A percentile compares a stretch with the other conserved stretches of the same genome.
These are phyloP conservation scores for Aspergillus pseudotamarii DNA, from an alignment of 2,329 filamentous ascomycete species.

Conservation along the genomic window DNA sequence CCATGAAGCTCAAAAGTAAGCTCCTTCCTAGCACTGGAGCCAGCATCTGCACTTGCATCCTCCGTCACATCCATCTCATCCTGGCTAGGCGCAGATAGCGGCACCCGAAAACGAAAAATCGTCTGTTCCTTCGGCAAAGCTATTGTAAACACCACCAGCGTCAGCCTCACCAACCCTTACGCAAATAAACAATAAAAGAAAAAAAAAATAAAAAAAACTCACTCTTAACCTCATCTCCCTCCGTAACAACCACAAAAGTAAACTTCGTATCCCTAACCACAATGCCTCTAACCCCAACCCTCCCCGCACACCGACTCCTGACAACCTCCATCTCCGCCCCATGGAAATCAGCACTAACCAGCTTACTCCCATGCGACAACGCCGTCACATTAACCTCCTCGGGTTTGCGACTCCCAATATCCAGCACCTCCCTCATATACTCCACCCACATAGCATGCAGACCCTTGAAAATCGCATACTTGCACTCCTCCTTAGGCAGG, in stretches of 20 bases:
- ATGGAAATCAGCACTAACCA: constrained; percentile 87
- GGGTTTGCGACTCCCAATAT: constrained; percentile 48
- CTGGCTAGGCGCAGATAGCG: constrained; percentile 40
- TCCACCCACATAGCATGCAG: constrained; percentile 78
- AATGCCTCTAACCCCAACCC: constrained; percentile 83
- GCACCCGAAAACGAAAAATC: constrained; percentile 76
- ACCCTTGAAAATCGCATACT: constrained; percentile 75
- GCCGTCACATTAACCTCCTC: constrained; percentile 57
- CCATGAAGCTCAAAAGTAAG: constrained; percentile 85
- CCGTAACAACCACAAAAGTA: constrained; percentile 81
- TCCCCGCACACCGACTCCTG: constrained; percentile 74
- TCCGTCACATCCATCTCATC: constrained; percentile 24
- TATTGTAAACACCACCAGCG: constrained; percentile 25
- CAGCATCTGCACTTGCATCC: constrained; percentile 15
- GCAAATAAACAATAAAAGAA: not conserved
- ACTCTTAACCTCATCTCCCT: constrained; percentile 69
- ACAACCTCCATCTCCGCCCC: constrained; percentile 83
- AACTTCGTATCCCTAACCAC: constrained; percentile 87
- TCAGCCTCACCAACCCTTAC: not conserved
- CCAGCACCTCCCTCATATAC: constrained; percentile 83
- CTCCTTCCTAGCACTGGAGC: constrained; percentile 33
- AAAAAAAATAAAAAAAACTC: constrained; percentile 29
- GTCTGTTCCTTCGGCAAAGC: constrained; percentile 88
- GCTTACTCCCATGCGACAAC: constrained; percentile 55
- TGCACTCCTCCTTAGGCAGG: constrained; percentile 68